Base-by-base conservation (phyloP, 345 rosid genomes). In the Toxicodendron radicans region DNA sequence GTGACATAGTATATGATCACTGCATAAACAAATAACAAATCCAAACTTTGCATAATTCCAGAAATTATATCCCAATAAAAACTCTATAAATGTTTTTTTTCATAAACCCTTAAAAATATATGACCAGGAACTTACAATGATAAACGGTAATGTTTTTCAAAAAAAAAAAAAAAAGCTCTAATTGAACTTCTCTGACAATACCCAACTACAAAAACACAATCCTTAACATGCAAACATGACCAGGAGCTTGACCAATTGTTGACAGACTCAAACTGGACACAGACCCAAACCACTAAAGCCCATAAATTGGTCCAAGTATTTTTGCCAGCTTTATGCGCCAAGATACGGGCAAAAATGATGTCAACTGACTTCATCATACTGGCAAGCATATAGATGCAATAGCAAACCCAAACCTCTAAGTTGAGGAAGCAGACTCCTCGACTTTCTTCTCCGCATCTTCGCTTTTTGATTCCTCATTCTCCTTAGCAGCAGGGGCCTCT, bases 401-500 rank as follows among this genome's bases (percentile, higher is more conserved):
- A 65, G 51, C 49, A 75, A 66, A 33, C 17, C 64, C 68, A 54
- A 54, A 18, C 74, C 43, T 64, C 74, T 80, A 91, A 73, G 87
- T 58, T n/a, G 88, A 83, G 53, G 92, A 64, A 68, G 49, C 76
- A 46, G 90, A 71, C 68, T 86, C 88, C 56, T 73, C 83, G 1
- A 57, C 73, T 82, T 88, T 83, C 89, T 88, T 89, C 73, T 83
- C 92, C 13, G 76, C 73, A 8, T 66, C 88, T 3, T 84, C 82
- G 1, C 21, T 67, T 60, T 80, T 80, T 23, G 75, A 62, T 70
- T 85, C 83, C 23, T 84, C n/a, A 23, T 84, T 77, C 45, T 73
- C 84, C 66, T 75, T 71, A 54, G 80, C 75, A 73, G 65, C 79
- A 33, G 76, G 58, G 66, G 20, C 73, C 58, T 84, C 86, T 53